Evolutionary conservation across 1,284 basidiomycete species (phyloP).

Genomic region (Abortiporus biennis): DNA sequence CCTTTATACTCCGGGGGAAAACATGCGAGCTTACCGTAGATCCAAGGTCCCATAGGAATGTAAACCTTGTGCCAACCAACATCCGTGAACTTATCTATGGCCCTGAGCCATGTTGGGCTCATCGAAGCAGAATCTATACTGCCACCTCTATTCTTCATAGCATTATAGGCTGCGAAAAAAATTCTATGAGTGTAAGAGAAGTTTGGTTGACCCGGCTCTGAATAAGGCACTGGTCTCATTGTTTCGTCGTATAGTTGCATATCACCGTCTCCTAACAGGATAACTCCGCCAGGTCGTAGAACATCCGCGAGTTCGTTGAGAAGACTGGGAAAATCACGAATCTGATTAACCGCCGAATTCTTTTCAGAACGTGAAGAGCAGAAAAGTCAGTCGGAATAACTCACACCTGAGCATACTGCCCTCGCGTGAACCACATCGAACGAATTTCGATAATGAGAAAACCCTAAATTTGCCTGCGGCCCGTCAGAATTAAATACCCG

Average conservation of each 20-base stretch:
- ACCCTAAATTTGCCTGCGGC: conserved; percentile 27
- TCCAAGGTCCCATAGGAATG: conserved; percentile 30
- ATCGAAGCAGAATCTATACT: conserved; percentile 24
- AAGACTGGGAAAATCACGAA: conserved; percentile 26
- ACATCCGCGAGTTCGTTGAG: conserved; percentile 23
- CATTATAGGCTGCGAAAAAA: conserved; percentile 28
- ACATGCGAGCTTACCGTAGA: conserved; percentile 17
- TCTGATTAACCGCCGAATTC: conserved; percentile 14
- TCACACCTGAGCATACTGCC: conserved; percentile 22
- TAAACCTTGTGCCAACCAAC: conserved; percentile 28
- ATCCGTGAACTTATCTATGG: conserved; percentile 24
- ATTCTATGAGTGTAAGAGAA: conserved; percentile 27
- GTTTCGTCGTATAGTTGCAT: conserved; percentile 30
- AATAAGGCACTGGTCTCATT: conserved; percentile 20
- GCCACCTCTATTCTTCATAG: conserved; percentile 28
- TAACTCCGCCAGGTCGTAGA: conserved; percentile 26
- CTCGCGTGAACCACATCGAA: conserved; percentile 29
- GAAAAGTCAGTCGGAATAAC: conserved; percentile 8
- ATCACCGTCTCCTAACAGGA: conserved; percentile 28
- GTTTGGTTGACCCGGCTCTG: conserved; percentile 19
- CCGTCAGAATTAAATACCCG: conserved; percentile 8
- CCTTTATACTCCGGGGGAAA: neutral
- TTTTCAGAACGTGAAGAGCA: neutral
- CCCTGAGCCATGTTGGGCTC: conserved; percentile 26
- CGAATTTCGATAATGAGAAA: conserved; percentile 22